These are phyloP conservation scores for Phialophora chinensis DNA, from an alignment of 2,329 filamentous ascomycete genomes.

Conservation along the genomic window DNA sequence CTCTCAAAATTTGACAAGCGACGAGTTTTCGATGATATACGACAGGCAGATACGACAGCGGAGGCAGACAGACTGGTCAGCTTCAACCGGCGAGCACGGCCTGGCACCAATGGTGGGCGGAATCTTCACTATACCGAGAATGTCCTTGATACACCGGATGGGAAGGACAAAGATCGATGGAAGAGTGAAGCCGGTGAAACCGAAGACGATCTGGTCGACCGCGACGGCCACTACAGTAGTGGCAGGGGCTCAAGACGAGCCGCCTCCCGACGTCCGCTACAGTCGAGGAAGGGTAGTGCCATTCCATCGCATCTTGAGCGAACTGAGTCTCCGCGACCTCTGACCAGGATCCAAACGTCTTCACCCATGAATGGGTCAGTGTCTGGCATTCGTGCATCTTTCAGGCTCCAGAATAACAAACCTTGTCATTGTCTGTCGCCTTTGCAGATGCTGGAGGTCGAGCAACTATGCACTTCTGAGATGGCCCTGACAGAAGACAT, in stretches of 20 bases:
- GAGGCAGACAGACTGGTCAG: constrained; percentile 89
- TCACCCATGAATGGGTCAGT: constrained; percentile 50
- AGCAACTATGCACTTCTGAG: constrained; percentile 87
- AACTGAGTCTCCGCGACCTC: constrained; percentile 37
- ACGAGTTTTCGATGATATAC: constrained; percentile 87
- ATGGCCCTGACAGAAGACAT: constrained; percentile 86
- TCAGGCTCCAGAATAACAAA: constrained; percentile 62
- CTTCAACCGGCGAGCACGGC: constrained; percentile 73
- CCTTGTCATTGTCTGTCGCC: constrained; percentile 67
- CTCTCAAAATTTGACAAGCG: constrained; percentile 95
- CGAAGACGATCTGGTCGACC: constrained; percentile 47
- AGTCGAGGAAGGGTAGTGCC: constrained; percentile 53
- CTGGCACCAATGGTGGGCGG: constrained; percentile 78
- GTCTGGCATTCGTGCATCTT: constrained; percentile 42
- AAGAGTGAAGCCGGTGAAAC: constrained; percentile 76
- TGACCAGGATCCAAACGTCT: constrained; percentile 43
- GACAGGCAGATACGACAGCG: constrained; percentile 85
- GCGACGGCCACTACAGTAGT: constrained; percentile 52
- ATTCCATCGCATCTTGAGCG: constrained; percentile 46
- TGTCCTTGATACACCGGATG: constrained; percentile 70
- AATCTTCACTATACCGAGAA: constrained; percentile 93
- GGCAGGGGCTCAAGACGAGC: constrained; percentile 54
- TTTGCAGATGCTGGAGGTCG: constrained; percentile 87
- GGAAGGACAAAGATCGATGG: constrained; percentile 56
- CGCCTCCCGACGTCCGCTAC: constrained; percentile 46